Conservation (phyloP, 2,329 filamentous ascomycete species). For the Colletotrichum noveboracense region DNA sequence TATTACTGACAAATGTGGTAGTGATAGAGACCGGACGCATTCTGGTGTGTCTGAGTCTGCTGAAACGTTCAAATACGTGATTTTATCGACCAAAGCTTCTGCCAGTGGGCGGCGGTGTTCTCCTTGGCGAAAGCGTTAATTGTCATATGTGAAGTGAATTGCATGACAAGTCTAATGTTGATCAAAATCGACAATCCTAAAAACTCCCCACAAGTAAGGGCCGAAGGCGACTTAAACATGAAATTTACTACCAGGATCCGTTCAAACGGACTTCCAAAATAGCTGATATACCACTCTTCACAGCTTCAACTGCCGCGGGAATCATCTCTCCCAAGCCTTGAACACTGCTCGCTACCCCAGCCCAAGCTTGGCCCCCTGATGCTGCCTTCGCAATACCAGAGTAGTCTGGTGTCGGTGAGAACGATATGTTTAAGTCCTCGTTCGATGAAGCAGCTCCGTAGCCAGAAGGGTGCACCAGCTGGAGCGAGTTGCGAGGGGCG, state of each 20-base stretch:
- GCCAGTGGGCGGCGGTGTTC: neutral
- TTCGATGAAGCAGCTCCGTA: constrained; percentile 45
- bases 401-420: constrained; percentile 49
- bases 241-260: neutral
- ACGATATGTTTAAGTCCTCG: constrained; percentile 52
- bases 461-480: constrained; percentile 50
- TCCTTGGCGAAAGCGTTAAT: neutral
- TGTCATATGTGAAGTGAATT: neutral
- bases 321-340: constrained; percentile 53
- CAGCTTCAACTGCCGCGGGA: constrained; percentile 54
- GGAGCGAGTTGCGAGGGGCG: constrained; percentile 45
- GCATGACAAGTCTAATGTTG: neutral
- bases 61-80: neutral
- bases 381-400: constrained; percentile 32
- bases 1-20: neutral
- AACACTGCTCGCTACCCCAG: constrained; percentile 51
- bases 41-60: neutral
- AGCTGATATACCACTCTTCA: constrained; percentile 54
- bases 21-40: neutral
- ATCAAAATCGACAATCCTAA: neutral
- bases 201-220: neutral
- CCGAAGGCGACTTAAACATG: neutral
- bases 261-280: constrained; percentile 51
- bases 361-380: constrained; percentile 51
- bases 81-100: neutral